Evolutionary conservation across 805 yeast species (phyloP), one percentile per base, ranked within the genome.

Genomic region (Cyberlindnera veronae): DNA sequence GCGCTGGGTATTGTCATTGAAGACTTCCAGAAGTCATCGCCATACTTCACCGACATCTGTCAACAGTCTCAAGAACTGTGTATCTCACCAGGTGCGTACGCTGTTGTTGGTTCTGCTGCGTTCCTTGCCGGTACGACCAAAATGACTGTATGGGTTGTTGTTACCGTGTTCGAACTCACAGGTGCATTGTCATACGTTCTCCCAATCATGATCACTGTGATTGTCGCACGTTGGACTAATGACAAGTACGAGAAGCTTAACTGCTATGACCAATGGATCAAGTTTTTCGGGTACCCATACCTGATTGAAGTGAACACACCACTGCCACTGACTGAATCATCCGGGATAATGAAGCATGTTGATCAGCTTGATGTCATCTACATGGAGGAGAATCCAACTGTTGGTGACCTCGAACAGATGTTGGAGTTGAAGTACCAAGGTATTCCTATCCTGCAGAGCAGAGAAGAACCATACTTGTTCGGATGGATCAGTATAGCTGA

Each of bases 81-180:
- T 50, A 79, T 87, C 9, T 82, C 89, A 2, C 95, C 95, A 0
- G 90, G 93, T 0, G 86, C 90, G 0, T 88, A 87, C 55, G 95
- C 95, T 0, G 83, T 87, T 9, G 86, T 88, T 17, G 95, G 96
- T 0, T 88, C 95, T 0, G 95, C 89, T 0, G 72, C 95, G 1
- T 83, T 85, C 40, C 67, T 86, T 49, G 77, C 93, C 0, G 95
- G 95, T 5, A 78, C 82, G 13, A 85, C 95, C 3, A 77, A 86
- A 48, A 74, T 87, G 63, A 85, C 90, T 4, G 81, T 86, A 47
- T 75, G 88, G 32, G 80, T 83, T 7, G 95, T 86, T 14, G 90
- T 87, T 6, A 77, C 88, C 19, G 69, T 86, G 47, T 84, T 85
- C 59, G 96, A 87, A 59, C 64, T 87, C 29, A 85, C 95, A 0